A percentile compares a stretch with the other conserved stretches of the same genome.
Evolutionary conservation across 2,329 filamentous ascomycete genomes (phyloP).

Genomic region (Zalaria sp.): DNA sequence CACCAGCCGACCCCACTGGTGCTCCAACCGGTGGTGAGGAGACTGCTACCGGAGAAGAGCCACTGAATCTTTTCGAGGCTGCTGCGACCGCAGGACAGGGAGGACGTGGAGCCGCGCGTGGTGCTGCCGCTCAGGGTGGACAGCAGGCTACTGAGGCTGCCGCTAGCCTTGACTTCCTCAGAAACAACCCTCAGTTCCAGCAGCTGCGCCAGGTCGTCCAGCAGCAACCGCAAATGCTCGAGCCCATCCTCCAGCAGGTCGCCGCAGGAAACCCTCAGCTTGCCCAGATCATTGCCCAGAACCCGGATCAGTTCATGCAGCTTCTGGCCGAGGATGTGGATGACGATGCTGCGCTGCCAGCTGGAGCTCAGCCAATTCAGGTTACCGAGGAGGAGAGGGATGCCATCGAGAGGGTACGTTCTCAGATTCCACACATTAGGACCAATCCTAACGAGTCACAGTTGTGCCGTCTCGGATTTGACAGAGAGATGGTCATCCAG

Average conservation of each 20-base stretch:
- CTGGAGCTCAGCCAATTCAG: conserved; percentile 74
- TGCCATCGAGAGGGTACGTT: conserved; percentile 80
- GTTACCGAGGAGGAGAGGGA: conserved; percentile 95
- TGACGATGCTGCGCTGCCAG: conserved; percentile 72
- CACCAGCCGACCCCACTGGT: conserved; percentile 22
- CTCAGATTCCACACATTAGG: background rate
- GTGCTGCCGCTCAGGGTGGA: conserved; percentile 24
- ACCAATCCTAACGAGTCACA: conserved; percentile 21
- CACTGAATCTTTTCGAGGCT: conserved; percentile 83
- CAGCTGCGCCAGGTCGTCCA: conserved; percentile 94
- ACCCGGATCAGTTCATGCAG: conserved; percentile 86
- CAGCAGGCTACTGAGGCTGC: conserved; percentile 29
- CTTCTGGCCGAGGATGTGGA: conserved; percentile 73
- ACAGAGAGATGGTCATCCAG: conserved; percentile 86
- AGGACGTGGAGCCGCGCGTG: conserved; percentile 27
- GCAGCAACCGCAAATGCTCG: conserved; percentile 95
- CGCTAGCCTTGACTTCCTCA: conserved; percentile 75
- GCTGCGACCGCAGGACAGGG: conserved; percentile 60
- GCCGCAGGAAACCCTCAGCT: conserved; percentile 90
- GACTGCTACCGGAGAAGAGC: conserved; percentile 41
- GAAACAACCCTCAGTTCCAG: conserved; percentile 94
- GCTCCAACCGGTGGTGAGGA: conserved; percentile 24
- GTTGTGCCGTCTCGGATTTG: conserved; percentile 87
- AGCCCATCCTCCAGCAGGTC: conserved; percentile 93
- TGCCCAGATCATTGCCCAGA: conserved; percentile 77